Base-by-base conservation (phyloP, 2,329 filamentous ascomycete species). In the Whalleya microplaca region DNA sequence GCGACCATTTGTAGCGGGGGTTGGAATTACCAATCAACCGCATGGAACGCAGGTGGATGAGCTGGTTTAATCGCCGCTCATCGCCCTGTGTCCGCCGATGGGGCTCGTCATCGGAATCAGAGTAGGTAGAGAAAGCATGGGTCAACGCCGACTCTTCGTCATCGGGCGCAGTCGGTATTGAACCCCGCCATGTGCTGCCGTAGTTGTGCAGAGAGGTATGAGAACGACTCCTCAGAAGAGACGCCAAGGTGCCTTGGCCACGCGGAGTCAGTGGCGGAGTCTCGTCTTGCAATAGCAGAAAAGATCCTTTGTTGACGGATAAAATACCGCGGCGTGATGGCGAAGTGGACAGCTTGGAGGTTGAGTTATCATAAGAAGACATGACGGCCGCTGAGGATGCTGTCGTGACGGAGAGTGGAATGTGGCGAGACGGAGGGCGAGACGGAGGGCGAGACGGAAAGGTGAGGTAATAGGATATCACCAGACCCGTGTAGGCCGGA, bases 21-120 rank as follows among this genome's bases (percentile, higher is more conserved):
- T 95, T 97, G 64, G 85, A 91, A 66, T 91, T 91, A 42, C 94
- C 94, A 71, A 97, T 96, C 66, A 98, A 80, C 52, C 91, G 84
- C 83, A 92, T 90, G 69, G 89, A 92, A 60, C 91, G 83, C 82
- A 92, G 89, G 66, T 82, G 80, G 51, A 89, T 81, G 56, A 88
- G 76, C 59, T 80, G 78, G 55, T 76, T 84, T 48, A 87, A 72
- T 20, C 85, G 83, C 29, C 82, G 81, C 72, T 87, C 85, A 51
- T 87, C 83, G 43, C 75, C 72, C 45, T 78, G 71, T 20, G 79
- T 71, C 21, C 76, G 75, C 18, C 75, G 73, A 41, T 77, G 75
- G 23, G 78, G 76, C 42, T 83, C 80, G 23, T 79, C 75, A 29
- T 68, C 77, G 68, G 49, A 65, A 66, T 62, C 57, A 51, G 58